A percentile compares a stretch with the other conserved stretches of the same genome.
Conservation (phyloP, 208 protist genomes). For the Lotmaria passim region DNA sequence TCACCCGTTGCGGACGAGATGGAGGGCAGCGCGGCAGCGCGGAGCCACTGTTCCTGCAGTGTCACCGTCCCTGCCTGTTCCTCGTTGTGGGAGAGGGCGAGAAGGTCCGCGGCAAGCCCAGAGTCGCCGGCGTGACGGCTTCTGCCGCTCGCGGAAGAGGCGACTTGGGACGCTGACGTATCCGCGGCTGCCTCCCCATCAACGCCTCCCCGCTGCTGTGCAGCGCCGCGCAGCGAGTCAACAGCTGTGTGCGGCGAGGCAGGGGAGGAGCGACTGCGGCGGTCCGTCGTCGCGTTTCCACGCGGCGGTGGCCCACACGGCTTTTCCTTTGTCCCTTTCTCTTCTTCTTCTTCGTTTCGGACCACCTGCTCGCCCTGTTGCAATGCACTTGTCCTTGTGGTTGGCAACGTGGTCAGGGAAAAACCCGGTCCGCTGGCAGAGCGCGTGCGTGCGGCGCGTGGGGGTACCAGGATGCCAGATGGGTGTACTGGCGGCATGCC, state of each 20-base stretch:
- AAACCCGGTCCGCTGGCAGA: not conserved
- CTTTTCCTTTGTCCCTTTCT: no score
- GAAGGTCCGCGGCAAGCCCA: not conserved
- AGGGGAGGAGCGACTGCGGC: not conserved
- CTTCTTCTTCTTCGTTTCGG: no score
- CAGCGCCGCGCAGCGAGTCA: not conserved
- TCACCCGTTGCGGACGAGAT: not conserved
- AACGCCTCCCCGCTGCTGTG: not conserved
- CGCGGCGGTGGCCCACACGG: not conserved
- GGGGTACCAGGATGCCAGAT: not conserved
- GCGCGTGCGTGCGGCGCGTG: not conserved
- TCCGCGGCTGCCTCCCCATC: not conserved
- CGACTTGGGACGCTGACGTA: no score
- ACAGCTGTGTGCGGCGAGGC: not conserved
- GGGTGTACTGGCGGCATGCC: not conserved
- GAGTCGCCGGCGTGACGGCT: not conserved
- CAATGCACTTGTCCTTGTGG: not conserved
- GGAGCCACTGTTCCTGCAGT: constrained; percentile 9
- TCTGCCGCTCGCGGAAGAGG: no score
- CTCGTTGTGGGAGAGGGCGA: not conserved
- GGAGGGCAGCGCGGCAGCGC: not conserved
- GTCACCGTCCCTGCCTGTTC: not conserved
- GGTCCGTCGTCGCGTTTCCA: no score
- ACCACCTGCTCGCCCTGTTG: not conserved
- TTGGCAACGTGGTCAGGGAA: not conserved